A percentile compares a stretch with the other conserved stretches of the same genome.
Conservation (phyloP, 2,329 filamentous ascomycete genomes). For the Botrytis tulipae region DNA sequence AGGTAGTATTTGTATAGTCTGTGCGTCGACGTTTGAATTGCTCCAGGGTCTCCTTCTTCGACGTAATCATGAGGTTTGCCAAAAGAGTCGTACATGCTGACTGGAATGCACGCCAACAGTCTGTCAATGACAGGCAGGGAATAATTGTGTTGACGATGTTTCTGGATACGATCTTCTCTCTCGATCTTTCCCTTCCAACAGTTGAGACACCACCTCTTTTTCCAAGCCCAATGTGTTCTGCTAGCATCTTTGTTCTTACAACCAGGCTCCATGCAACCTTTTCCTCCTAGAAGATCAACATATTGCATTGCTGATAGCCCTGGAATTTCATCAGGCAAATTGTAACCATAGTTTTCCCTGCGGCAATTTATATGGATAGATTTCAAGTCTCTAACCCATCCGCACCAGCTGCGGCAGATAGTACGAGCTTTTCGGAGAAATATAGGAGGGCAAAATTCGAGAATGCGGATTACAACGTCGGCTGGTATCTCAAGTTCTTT, state of each 20-base stretch:
- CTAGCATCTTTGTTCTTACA: slow-evolving; percentile 32
- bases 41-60: slow-evolving; percentile 24
- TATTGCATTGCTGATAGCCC: slow-evolving; percentile 34
- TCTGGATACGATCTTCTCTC: slow-evolving; percentile 36
- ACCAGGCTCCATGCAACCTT: slow-evolving; percentile 33
- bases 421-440: slow-evolving; percentile 36
- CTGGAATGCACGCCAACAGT: slow-evolving; percentile 37
- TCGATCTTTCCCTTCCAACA: slow-evolving; percentile 36
- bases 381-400: slow-evolving; percentile 29
- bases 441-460: slow-evolving; percentile 36
- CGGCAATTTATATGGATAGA: slow-evolving; percentile 37
- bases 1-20: slow-evolving; percentile 37
- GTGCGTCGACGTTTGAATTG: slow-evolving; percentile 18
- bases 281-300: slow-evolving; percentile 35
- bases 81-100: slow-evolving; percentile 37
- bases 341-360: slow-evolving; percentile 34
- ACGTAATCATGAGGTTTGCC: slow-evolving; percentile 37
- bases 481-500: slow-evolving; percentile 24
- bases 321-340: slow-evolving; percentile 31
- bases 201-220: slow-evolving; percentile 34
- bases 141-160: slow-evolving; percentile 29
- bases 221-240: slow-evolving; percentile 38
- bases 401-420: slow-evolving; percentile 28
- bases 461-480: slow-evolving; percentile 35
- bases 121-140: slow-evolving; percentile 28